These are phyloP conservation scores for Zygoascus flipseniorum DNA, from an alignment of 805 yeast species.

Conservation along the genomic window DNA sequence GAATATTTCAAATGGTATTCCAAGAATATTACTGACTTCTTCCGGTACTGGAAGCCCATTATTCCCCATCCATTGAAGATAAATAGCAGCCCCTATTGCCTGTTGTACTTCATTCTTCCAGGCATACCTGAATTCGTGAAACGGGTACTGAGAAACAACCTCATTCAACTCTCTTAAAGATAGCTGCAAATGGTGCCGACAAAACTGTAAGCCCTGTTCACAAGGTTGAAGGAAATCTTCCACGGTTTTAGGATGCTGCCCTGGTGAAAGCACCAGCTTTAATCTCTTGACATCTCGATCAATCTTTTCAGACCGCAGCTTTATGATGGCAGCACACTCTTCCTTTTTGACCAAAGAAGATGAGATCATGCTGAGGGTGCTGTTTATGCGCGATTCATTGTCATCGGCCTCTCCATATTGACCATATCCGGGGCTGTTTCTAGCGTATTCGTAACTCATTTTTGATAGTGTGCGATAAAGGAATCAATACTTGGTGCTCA, in stretches of 20 bases:
- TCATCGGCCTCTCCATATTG: neutral
- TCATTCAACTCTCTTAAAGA: neutral
- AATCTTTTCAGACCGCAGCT: slow-evolving; percentile 1
- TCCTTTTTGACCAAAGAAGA: neutral
- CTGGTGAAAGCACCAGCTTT: slow-evolving; percentile 1
- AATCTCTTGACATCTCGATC: neutral
- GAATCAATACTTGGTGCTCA: no score
- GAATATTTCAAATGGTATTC: neutral
- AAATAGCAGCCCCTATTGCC: neutral
- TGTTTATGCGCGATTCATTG: neutral
- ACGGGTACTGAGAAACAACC: slow-evolving; percentile 5
- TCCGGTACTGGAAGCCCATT: neutral
- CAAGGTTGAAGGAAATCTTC: slow-evolving; percentile 2
- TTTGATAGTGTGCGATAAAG: no score
- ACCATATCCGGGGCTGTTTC: neutral
- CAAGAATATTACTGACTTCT: slow-evolving; percentile 1
- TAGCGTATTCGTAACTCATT: neutral
- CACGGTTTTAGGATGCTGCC: slow-evolving; percentile 1
- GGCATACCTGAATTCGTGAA: slow-evolving; percentile 6
- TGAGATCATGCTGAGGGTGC: neutral
- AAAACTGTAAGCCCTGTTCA: neutral
- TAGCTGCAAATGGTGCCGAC: neutral
- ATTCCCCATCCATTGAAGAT: slow-evolving; percentile 1
- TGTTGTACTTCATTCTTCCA: slow-evolving; percentile 4
- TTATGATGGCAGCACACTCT: slow-evolving; percentile 1